These are phyloP conservation scores for Sporothrix globosa DNA, from an alignment of 2,329 filamentous ascomycete species.

Conservation along the genomic window DNA sequence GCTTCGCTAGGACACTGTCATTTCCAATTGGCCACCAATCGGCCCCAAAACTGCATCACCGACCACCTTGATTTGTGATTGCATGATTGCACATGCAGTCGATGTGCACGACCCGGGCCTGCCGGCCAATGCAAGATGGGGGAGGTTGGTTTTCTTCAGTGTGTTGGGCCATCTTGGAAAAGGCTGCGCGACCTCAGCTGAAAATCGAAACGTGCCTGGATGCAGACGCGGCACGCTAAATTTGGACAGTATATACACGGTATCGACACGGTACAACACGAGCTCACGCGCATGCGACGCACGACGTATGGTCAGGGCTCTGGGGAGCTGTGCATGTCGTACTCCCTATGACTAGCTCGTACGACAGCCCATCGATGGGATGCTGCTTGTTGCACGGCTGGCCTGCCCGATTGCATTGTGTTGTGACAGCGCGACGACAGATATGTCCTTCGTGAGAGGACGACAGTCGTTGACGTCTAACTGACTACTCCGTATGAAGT, in stretches of 20 bases:
- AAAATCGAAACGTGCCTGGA: slow-evolving; percentile 25
- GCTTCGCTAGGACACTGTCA: not conserved
- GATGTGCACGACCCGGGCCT: slow-evolving; percentile 20
- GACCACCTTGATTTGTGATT: slow-evolving; percentile 29
- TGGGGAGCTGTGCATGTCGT: slow-evolving; percentile 3
- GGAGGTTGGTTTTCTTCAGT: not conserved
- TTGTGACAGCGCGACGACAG: not conserved
- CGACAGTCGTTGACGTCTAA: no score
- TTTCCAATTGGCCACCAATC: slow-evolving; percentile 14
- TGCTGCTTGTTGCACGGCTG: not conserved
- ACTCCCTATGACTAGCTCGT: not conserved
- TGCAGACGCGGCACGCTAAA: slow-evolving; percentile 28
- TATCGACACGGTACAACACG: not conserved
- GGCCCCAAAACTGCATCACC: not conserved
- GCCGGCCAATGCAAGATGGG: slow-evolving; percentile 25
- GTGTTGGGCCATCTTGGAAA: not conserved
- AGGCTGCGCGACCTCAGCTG: slow-evolving; percentile 32
- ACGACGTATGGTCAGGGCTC: not conserved
- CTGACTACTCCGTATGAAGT: not conserved
- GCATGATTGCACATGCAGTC: slow-evolving; percentile 21
- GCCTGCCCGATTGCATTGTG: not conserved
- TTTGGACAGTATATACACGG: slow-evolving; percentile 6
- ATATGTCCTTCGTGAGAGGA: not conserved
- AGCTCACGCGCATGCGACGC: not conserved
- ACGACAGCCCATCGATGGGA: not conserved